A percentile compares a stretch with the other conserved stretches of the same genome.
These are phyloP conservation scores for Effrenium voratum DNA, from an alignment of 73 alveolate genomes.

Conservation along the genomic window DNA sequence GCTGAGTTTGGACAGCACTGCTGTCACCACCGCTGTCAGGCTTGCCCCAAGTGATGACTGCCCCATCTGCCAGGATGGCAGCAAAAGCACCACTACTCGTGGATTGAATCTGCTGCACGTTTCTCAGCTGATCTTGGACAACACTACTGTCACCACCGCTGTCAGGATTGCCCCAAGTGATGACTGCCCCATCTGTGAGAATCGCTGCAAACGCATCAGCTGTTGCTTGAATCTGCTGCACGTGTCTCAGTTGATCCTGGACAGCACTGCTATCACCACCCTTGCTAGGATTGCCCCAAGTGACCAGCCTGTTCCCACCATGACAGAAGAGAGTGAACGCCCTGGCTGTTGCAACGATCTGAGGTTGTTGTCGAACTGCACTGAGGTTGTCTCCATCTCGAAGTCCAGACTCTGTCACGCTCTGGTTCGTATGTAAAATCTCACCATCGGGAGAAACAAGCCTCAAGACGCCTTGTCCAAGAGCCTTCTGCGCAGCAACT, in stretches of 20 bases:
- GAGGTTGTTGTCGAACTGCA: not conserved
- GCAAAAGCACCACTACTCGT: not conserved
- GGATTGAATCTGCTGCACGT: not conserved
- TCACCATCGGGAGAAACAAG: not conserved
- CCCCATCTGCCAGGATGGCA: not conserved
- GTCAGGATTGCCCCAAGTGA: not conserved
- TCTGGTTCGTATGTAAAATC: not conserved
- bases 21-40: not conserved
- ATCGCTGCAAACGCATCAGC: too few relatives aligned
- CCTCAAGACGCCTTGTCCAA: not conserved
- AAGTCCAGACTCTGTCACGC: not conserved
- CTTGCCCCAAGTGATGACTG: not conserved
- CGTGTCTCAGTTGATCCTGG: not conserved
- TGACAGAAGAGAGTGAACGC: not conserved
- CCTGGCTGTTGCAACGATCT: not conserved
- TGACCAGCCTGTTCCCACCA: not conserved
- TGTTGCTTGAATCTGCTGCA: not conserved
- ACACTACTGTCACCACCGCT: not conserved
- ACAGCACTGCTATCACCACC: not conserved
- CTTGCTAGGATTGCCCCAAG: not conserved
- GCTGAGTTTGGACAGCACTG: not conserved
- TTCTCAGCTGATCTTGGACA: not conserved
- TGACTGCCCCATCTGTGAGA: not conserved
- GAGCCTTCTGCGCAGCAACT: not conserved
- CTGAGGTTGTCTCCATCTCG: not conserved